Evolutionary conservation across 75 land plant genomes (phyloP).

Genomic region (Picea sitchensis): DNA sequence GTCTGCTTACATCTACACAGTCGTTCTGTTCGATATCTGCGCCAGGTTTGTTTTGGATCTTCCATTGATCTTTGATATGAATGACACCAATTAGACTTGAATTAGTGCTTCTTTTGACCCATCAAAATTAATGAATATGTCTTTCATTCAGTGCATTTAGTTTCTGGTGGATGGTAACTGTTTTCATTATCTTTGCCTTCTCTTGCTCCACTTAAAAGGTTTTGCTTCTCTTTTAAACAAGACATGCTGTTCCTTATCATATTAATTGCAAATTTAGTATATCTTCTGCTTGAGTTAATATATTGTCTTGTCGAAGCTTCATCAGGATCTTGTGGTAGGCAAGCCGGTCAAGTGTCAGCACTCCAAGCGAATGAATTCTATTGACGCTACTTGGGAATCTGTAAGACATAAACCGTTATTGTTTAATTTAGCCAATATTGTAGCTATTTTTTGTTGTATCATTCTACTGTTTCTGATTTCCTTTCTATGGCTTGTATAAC

Average conservation of each 20-base stretch:
- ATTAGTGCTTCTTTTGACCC: not conserved
- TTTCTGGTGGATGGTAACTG: not conserved
- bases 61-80: not conserved
- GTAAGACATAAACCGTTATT: constrained; percentile 4
- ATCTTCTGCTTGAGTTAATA: not conserved
- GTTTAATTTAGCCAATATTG: not conserved
- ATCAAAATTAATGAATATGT: not conserved
- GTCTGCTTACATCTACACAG: constrained; percentile 19
- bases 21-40: constrained; percentile 12
- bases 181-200: not conserved
- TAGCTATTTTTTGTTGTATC: not conserved
- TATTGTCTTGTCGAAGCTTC: not conserved
- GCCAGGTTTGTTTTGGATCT: constrained; percentile 11
- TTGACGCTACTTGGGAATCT: constrained; percentile 19
- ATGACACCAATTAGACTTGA: not conserved
- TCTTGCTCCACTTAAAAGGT: not conserved
- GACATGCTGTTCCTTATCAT: not conserved
- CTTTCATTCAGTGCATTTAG: not conserved
- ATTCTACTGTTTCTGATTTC: not conserved
- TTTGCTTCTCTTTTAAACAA: not conserved
- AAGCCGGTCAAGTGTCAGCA: constrained; percentile 27
- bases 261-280: not conserved
- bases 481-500: not conserved
- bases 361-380: constrained; percentile 19
- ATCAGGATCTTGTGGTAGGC: constrained; percentile 24